Base-by-base conservation (phyloP, 1,139 yeast genomes). In the Hanseniaspora uvarum region DNA sequence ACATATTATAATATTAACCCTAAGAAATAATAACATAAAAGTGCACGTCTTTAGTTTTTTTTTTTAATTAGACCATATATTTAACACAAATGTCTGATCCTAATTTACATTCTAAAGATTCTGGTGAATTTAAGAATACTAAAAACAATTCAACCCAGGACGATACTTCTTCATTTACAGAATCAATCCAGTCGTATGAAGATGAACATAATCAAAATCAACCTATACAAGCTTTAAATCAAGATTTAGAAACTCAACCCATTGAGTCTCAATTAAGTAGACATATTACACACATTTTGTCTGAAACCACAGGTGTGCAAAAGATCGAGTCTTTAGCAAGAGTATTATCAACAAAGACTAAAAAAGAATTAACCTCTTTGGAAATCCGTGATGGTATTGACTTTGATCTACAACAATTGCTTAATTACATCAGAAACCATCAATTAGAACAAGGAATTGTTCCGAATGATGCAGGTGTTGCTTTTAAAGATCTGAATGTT, bases 391-490 rank as follows among this genome's bases (percentile, higher is more conserved):
- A 70, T 11, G 66, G 66, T 19, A 49, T 65, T 55, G 73, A 72
- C 59, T 72, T 72, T 57, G 75, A 72, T 59, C 62, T 73, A 46
- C 62, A 68, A 53, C 64, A 72, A 24, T 58, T 75, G 33, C 63
- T 75, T 51, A 67, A 72, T 53, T 70, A 70, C 57, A 60, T 71
- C 55, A 65, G 70, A 55, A 59, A 65, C 14, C 63, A 65, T 45
- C 66, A 65, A 55, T 53, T 60, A 26, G 72, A 70, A 49, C 73
- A 73, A 59, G 78, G 79, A 56, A 69, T 72, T 46, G 72, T 70
- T 56, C 69, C 72, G n/a, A 73, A 74, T 56, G 70, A 70, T 53
- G 71, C 78, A 11, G 81, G 80, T 62, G 72, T 77, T 47, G 71
- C 74, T 11, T 74, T 76, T 63, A 66, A 67, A 53, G 66, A 68